These are phyloP conservation scores for Lycium ferocissimum DNA, from an alignment of 257 asterid genomes.

Conservation along the genomic window DNA sequence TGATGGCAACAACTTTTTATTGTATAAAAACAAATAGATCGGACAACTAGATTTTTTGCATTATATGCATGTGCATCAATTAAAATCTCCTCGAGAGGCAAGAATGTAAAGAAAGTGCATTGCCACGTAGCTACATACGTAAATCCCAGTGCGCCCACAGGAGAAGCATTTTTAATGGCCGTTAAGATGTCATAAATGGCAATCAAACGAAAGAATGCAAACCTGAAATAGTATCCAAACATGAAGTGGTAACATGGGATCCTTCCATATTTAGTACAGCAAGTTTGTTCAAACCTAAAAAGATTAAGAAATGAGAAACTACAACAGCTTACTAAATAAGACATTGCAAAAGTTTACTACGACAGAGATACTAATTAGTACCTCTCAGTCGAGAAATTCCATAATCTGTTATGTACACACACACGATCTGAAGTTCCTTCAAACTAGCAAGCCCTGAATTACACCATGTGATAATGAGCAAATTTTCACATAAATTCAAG, in stretches of 20 bases:
- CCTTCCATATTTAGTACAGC: constrained; percentile 27
- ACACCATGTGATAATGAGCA: not conserved
- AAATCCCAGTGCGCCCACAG: no score
- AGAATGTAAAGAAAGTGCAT: no score
- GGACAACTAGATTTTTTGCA: no score
- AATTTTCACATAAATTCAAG: not conserved
- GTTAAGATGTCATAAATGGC: no score
- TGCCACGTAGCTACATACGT: no score
- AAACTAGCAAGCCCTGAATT: constrained; percentile 17
- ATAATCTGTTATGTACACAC: constrained; percentile 7
- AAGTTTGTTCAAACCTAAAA: constrained; percentile 22
- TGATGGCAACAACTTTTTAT: no score
- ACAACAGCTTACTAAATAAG: not conserved
- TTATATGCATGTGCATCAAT: no score
- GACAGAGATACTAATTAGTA: not conserved
- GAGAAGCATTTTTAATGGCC: no score
- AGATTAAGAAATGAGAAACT: not conserved
- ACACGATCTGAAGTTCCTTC: constrained; percentile 21
- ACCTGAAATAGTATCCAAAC: constrained; percentile 32
- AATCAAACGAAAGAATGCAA: not conserved
- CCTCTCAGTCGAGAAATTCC: constrained; percentile 29
- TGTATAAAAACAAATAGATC: no score
- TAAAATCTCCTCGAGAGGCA: no score
- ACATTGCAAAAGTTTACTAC: not conserved
- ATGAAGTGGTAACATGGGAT: constrained; percentile 22